A percentile compares a stretch with the other conserved stretches of the same genome.
Evolutionary conservation across 2,329 filamentous ascomycete species (phyloP).

Genomic region (Fusarium buxicola): DNA sequence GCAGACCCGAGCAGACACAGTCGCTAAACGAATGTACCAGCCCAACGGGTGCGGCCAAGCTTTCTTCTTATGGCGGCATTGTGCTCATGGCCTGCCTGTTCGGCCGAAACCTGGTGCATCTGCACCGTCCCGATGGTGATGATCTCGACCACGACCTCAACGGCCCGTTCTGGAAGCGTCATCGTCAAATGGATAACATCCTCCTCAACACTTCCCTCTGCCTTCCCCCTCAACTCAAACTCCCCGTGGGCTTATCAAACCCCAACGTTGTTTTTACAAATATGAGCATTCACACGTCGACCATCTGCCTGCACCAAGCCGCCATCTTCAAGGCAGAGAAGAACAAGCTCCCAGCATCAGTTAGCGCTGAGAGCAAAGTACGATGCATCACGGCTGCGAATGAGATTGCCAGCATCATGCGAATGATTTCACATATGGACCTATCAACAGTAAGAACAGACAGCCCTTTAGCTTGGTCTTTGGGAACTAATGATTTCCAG

Average conservation of each 20-base stretch:
- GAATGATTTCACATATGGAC: slow-evolving; percentile 91
- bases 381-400: slow-evolving; percentile 93
- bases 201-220: slow-evolving; percentile 87
- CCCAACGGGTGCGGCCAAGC: slow-evolving; percentile 75
- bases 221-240: slow-evolving; percentile 82
- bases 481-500: slow-evolving; percentile 58
- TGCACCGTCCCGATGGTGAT: slow-evolving; percentile 85
- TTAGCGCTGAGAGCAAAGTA: slow-evolving; percentile 90
- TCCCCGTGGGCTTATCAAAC: slow-evolving; percentile 80
- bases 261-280: slow-evolving; percentile 93
- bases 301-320: slow-evolving; percentile 97
- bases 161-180: slow-evolving; percentile 95
- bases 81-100: slow-evolving; percentile 90
- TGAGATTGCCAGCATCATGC: slow-evolving; percentile 95
- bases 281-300: slow-evolving; percentile 96
- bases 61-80: slow-evolving; percentile 84
- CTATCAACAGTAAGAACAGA: slow-evolving; percentile 75
- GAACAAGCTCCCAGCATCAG: slow-evolving; percentile 78
- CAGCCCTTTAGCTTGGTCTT: background rate
- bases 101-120: slow-evolving; percentile 88
- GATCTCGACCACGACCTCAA: slow-evolving; percentile 90
- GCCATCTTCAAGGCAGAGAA: slow-evolving; percentile 98
- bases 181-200: slow-evolving; percentile 89
- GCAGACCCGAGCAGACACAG: slow-evolving; percentile 77
- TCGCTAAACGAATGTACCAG: slow-evolving; percentile 77